A percentile compares a stretch with the other conserved stretches of the same genome.
These are phyloP conservation scores for Pycnococcus provasolii DNA, from an alignment of 139 green algal genomes.

Conservation along the genomic window DNA sequence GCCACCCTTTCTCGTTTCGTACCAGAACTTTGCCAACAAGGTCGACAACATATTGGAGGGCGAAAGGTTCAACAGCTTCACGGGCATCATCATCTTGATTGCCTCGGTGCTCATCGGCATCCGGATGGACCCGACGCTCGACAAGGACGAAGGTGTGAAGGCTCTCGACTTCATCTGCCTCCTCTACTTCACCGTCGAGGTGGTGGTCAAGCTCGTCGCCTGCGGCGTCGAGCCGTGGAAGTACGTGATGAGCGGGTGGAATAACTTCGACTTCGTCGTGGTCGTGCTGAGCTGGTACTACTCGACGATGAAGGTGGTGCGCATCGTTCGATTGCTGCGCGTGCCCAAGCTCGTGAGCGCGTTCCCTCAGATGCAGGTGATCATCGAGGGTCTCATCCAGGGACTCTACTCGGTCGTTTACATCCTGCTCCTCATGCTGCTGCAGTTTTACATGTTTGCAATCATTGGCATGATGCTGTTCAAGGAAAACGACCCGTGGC, in stretches of 20 bases:
- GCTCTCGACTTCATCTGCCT: too few relatives aligned
- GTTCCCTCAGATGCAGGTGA: neutral
- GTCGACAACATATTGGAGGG: too few relatives aligned
- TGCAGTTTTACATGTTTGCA: constrained; percentile 10
- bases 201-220: constrained; percentile 1
- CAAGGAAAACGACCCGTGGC: constrained; percentile 5
- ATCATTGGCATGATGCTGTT: constrained; percentile 2
- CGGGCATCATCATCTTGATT: too few relatives aligned
- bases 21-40: too few relatives aligned
- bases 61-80: too few relatives aligned
- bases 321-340: neutral
- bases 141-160: too few relatives aligned
- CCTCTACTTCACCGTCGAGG: neutral
- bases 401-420: constrained; percentile 8
- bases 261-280: constrained; percentile 10
- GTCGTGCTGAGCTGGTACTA: constrained; percentile 1
- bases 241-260: neutral
- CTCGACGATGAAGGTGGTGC: neutral
- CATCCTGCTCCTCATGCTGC: constrained; percentile 4
- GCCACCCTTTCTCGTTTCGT: too few relatives aligned
- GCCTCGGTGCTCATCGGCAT: too few relatives aligned
- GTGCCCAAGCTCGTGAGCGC: neutral
- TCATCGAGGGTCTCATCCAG: constrained; percentile 1
- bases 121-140: too few relatives aligned
- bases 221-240: neutral